A percentile compares a stretch with the other conserved stretches of the same genome.
phyloP scores from a whole-genome alignment of 2,329 filamentous ascomycete species.

The Pseudogymnoascus sp. region DNA sequence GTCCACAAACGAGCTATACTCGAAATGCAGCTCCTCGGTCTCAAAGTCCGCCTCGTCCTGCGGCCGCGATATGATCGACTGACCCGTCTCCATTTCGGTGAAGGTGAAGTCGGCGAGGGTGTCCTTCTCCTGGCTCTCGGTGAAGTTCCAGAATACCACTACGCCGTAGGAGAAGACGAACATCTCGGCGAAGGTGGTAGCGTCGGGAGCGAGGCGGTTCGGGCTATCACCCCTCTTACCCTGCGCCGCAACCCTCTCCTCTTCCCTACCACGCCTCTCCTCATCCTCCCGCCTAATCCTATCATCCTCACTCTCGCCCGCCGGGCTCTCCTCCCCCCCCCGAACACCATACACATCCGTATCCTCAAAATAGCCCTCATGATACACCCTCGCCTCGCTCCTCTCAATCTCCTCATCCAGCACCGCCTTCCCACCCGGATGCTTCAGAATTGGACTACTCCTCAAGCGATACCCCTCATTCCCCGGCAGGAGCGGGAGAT shows the following conservation, averaged over 20 bases:
- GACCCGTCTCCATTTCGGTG: constrained; percentile 59
- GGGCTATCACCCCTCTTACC: constrained; percentile 43
- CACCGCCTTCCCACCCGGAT: constrained; percentile 85
- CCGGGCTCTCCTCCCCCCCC: constrained; percentile 38
- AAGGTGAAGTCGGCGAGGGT: constrained; percentile 93
- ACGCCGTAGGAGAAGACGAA: constrained; percentile 97
- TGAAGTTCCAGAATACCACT: constrained; percentile 98
- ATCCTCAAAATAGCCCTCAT: constrained; percentile 84
- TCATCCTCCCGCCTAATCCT: constrained; percentile 26
- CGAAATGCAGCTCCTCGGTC: constrained; percentile 97
- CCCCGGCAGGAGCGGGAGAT: constrained; percentile 79
- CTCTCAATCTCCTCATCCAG: constrained; percentile 93
- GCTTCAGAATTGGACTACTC: constrained; percentile 87
- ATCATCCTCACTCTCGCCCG: constrained; percentile 34
- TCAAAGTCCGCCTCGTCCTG: constrained; percentile 88
- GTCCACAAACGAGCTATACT: constrained; percentile 82
- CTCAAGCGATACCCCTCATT: constrained; percentile 79
- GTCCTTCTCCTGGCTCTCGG: constrained; percentile 91
- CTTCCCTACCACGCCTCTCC: constrained; percentile 30
- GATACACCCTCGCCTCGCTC: constrained; percentile 81
- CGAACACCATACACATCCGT: constrained; percentile 49
- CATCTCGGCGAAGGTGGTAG: constrained; percentile 83
- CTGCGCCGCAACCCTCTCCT: constrained; percentile 28
- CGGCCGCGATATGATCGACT: constrained; percentile 69
- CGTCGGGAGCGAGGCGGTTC: constrained; percentile 59